Evolutionary conservation across 257 asterid genomes (phyloP).

Genomic region (Rubia yunnanensis): DNA sequence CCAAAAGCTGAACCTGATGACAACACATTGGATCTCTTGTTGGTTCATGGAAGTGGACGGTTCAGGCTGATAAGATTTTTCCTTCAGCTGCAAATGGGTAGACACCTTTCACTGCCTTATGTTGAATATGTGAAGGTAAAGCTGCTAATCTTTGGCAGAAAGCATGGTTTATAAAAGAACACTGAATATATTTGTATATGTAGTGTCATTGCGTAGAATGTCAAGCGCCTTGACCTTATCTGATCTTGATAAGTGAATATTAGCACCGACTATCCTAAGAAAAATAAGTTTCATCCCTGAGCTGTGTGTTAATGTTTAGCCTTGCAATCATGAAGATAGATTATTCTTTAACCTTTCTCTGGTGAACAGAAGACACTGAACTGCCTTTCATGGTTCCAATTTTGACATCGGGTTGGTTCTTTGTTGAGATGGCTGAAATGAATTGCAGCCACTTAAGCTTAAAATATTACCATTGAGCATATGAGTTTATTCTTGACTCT

Average conservation of each 20-base stretch:
- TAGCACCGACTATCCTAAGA: not conserved
- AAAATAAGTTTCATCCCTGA: not conserved
- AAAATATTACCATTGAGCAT: not conserved
- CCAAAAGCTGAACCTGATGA: constrained; percentile 97
- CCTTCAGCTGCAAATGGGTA: constrained; percentile 70
- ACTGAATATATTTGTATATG: not conserved
- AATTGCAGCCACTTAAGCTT: not conserved
- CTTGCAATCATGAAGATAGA: not conserved
- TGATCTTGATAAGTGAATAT: not conserved
- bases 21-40: constrained; percentile 63
- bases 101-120: constrained; percentile 77
- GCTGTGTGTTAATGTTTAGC: not conserved
- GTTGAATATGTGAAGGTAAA: constrained; percentile 93
- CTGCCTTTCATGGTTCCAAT: not conserved
- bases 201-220: not conserved
- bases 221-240: not conserved
- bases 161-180: not conserved
- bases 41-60: constrained; percentile 90
- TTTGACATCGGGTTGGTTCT: not conserved
- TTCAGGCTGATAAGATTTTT: constrained; percentile 77
- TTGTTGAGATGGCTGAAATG: not conserved
- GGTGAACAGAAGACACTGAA: not conserved
- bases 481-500: not conserved
- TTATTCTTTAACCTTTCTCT: not conserved
- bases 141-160: not conserved